These are phyloP conservation scores for Umbilicus rupestris DNA, from an alignment of 164 flowering plant genomes.

Conservation along the genomic window DNA sequence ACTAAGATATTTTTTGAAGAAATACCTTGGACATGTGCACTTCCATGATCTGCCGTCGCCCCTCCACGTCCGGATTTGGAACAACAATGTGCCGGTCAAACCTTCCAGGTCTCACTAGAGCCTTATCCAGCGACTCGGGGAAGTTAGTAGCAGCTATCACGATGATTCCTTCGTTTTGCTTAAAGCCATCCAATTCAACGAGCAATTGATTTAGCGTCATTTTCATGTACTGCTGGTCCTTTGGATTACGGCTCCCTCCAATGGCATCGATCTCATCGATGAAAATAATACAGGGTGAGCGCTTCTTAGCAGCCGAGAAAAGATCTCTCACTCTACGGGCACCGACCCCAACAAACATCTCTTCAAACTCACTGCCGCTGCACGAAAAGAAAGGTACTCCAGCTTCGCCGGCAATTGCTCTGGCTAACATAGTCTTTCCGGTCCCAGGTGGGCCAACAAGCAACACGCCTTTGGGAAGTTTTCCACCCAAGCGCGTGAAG, in stretches of 20 bases:
- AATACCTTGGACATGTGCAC: conserved; percentile 83
- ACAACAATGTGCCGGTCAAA: conserved; percentile 89
- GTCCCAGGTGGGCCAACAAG: conserved; percentile 99
- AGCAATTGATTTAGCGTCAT: conserved; percentile 94
- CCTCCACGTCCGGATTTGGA: conserved; percentile 96
- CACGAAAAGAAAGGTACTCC: conserved; percentile 95
- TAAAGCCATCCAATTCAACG: conserved; percentile 93
- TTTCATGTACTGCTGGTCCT: conserved; percentile 90
- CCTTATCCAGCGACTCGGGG: conserved; percentile 89
- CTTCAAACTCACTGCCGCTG: conserved; percentile 98
- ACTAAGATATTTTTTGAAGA: background rate
- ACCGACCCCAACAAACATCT: conserved; percentile 99
- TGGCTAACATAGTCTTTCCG: conserved; percentile 95
- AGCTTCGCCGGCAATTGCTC: conserved; percentile 99
- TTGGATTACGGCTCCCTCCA: conserved; percentile 87
- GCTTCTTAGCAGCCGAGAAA: conserved; percentile 80
- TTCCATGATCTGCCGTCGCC: conserved; percentile 87
- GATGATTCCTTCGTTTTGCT: conserved; percentile 91
- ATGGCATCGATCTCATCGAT: conserved; percentile 95
- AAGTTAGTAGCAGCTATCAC: conserved; percentile 97
- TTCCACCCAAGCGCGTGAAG: conserved; percentile 93
- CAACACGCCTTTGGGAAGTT: conserved; percentile 96
- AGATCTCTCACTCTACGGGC: conserved; percentile 86
- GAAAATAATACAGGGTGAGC: conserved; percentile 82
- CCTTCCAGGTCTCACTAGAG: conserved; percentile 89